Base-by-base conservation (phyloP, 176 grass and related monocot genomes). In the Zoysia pacifica region DNA sequence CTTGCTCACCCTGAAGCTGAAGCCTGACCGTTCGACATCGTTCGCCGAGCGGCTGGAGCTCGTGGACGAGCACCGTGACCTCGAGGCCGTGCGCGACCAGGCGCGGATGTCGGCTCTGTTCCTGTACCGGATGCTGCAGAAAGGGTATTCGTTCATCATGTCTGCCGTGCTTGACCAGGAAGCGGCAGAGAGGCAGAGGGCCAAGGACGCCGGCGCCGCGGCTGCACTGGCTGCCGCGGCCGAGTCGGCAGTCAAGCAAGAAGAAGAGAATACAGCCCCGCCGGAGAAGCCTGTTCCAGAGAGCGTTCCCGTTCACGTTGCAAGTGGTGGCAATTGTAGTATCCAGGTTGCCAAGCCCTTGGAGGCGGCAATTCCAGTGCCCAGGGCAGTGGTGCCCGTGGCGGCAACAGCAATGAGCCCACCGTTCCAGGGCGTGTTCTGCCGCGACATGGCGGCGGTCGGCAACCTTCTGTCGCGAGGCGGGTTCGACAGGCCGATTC, bases 101-200 rank as follows among this genome's bases (percentile, higher is more conserved):
- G 97, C 88, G 5, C 91, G 87, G 62, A 99, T 99, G 97, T 95
- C 97, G 16, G 97, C 97, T 5, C 88, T 90, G 9, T 91, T 95
- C 69, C 82, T 99, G 0, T 99, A 93, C 82, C 65, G 97, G 48
- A 99, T 99, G 97, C 73, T 99, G 59, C 97, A 91, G 68, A 94
- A 94, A 84, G 97, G 97, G 0, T 90, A 99, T 20, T 79, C 88
- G 1, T 85, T 75, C 82, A 86, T 99, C 76, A 86, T 99, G 86
- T 56, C 86, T 0, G 69, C 74, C 36, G 65, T 96, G 54, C 72
- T 81, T 63, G 75, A 82, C 20, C 60, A 84, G 81, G 92, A 95
- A 72, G 84, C 81, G 0, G 82, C 82, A 0, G 69, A 84, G 72
- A 89, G 88, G 77, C 86, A 91, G 69, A 82, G 79, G 37, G 75